Evolutionary conservation across 495 filamentous ascomycete species (phyloP).

Genomic region (Corynascus novoguineensis): DNA sequence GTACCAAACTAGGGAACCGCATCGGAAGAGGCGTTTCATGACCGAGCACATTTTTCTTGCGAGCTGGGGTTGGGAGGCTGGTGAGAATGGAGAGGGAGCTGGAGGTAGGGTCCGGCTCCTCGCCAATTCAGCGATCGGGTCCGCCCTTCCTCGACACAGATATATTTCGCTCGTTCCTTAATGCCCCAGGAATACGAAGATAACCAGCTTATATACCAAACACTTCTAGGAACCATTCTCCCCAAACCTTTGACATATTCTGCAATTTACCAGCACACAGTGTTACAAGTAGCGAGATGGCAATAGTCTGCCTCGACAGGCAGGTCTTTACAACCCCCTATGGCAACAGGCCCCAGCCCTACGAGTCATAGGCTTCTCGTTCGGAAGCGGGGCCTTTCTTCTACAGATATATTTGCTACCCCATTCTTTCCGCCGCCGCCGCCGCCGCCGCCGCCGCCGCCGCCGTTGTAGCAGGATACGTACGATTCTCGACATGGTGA

Average conservation of each 20-base stretch:
- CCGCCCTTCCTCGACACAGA: constrained; percentile 17
- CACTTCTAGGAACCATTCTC: constrained; percentile 13
- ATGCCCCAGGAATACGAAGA: constrained; percentile 14
- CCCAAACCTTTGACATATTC: constrained; percentile 16
- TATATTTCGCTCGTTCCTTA: constrained; percentile 21
- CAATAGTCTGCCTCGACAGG: constrained; percentile 16
- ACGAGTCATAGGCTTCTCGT: constrained; percentile 6
- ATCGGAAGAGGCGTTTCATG: constrained; percentile 10
- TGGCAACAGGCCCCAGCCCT: constrained; percentile 6
- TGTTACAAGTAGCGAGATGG: neutral
- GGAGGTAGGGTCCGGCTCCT: constrained; percentile 10
- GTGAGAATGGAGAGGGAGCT: constrained; percentile 5
- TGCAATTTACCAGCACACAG: too few species aligned
- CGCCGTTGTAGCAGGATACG: too few species aligned
- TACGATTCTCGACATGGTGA: too few species aligned
- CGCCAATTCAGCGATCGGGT: constrained; percentile 15
- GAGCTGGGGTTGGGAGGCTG: constrained; percentile 10
- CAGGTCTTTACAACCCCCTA: constrained; percentile 19
- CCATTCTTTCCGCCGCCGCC: too few species aligned
- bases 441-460: too few species aligned
- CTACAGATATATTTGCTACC: constrained; percentile 17
- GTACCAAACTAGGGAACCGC: neutral
- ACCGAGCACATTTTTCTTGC: constrained; percentile 12
- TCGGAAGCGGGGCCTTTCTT: constrained; percentile 10
- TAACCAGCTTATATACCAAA: constrained; percentile 16